phyloP scores from a whole-genome alignment of 352 stramenopile species.

The Saprolegnia diclina region DNA sequence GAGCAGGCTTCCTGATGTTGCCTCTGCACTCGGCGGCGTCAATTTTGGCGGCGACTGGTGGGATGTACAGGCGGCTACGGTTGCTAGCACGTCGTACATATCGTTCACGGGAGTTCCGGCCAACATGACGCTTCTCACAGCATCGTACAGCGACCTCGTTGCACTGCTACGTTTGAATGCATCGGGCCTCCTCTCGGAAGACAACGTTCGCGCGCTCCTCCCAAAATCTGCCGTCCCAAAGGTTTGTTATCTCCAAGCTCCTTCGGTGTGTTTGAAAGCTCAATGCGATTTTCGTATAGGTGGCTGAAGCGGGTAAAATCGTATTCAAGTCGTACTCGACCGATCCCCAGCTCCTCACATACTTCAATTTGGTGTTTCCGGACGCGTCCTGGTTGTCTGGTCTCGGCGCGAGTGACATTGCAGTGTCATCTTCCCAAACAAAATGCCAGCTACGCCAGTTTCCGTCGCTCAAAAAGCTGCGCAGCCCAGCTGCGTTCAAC shows the following conservation, averaged over 20 bases:
- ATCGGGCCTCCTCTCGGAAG: not conserved
- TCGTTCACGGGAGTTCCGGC: constrained; percentile 1
- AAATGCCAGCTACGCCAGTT: not conserved
- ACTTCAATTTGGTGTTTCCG: not conserved
- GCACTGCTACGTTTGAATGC: not conserved
- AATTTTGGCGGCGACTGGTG: constrained; percentile 12
- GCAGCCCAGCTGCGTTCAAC: not conserved
- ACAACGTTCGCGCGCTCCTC: not conserved
- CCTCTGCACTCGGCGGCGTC: not conserved
- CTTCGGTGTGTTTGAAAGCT: no score
- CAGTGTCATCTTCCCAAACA: not conserved
- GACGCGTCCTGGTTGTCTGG: not conserved
- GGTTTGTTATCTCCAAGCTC: not conserved
- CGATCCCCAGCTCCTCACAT: not conserved
- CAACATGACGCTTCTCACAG: not conserved
- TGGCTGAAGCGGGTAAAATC: not conserved
- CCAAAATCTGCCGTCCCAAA: constrained; percentile 6
- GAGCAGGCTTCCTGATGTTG: not conserved
- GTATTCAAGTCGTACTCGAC: not conserved
- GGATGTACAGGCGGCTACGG: not conserved
- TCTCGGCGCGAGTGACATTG: not conserved
- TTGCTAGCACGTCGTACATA: constrained; percentile 5
- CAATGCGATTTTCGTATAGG: no score
- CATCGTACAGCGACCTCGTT: not conserved
- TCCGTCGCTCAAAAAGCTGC: not conserved